Evolutionary conservation across 2,329 filamentous ascomycete genomes (phyloP), one percentile per base, ranked within the genome.

Genomic region (Fusarium secorum): DNA sequence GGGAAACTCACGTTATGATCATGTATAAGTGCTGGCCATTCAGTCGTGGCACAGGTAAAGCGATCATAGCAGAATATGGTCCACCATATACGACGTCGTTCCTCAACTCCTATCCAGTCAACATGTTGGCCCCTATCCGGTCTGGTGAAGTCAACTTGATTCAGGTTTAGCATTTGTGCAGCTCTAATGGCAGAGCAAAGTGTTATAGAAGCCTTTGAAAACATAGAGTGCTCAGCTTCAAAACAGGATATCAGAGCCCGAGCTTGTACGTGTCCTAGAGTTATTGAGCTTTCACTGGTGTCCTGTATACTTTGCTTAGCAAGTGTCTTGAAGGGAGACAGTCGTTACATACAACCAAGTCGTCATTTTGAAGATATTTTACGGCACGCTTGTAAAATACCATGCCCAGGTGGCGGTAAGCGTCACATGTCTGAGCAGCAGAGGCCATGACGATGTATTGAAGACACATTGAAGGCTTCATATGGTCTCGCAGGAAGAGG

Each of bases 11-110:
- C 61, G 9, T 46, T 60, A 5, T 24, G 11, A 2, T 46, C 30
- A 41, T 52, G 11, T 41, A 66, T 66, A 7, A 66, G n/a, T n/a
- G 30, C 45, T 24, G 63, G 61, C 63, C 63, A 66, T 52, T 61
- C 63, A 22, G 63, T 66, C 30, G 63, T 66, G 18, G 63, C 63
- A 42, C 35, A 66, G 14, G 58, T 64, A 24, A 66, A 66, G 4
- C 63, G 39, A 49, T 66, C 63, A 26, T 66, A 66, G 32, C 63
- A 66, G 39, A 66, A 66, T 42, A 66, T 66, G 13, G 63, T 66
- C 63, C 63, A 66, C 63, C 63, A 66, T 11, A 61, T 66, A 8
- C 61, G 63, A 7, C 63, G 63, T 11, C n/a, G 45, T 22, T 66
- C 61, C 14, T 66, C 63, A 11, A 66, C 18, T 20, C 33, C 35